phyloP scores from a whole-genome alignment of 331 rosid genomes.

The Acacia concinna region DNA sequence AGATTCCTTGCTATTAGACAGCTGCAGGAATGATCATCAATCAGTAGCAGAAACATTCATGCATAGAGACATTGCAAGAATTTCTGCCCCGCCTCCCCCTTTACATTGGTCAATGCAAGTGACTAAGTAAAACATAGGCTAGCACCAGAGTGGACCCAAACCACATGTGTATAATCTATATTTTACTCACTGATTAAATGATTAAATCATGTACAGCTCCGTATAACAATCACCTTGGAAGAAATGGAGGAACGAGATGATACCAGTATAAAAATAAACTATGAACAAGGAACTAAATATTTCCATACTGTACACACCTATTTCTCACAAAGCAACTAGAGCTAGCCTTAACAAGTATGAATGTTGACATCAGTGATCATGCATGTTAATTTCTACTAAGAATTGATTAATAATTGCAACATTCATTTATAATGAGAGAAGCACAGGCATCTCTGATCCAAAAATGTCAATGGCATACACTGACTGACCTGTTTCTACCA shows the following conservation, averaged over 20 bases:
- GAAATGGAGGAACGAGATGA: not conserved
- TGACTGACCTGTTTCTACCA: constrained; percentile 92
- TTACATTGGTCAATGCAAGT: not conserved
- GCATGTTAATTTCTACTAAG: not conserved
- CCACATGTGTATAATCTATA: not conserved
- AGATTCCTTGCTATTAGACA: constrained; percentile 94
- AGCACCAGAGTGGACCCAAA: not conserved
- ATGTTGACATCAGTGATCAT: constrained; percentile 14
- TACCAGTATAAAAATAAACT: not conserved
- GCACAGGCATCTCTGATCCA: constrained; percentile 14
- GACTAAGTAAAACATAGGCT: constrained; percentile 3
- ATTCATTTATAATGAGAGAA: constrained; percentile 15
- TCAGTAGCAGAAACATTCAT: constrained; percentile 1
- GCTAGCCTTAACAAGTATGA: constrained; percentile 1
- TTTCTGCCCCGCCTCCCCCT: constrained; percentile 15
- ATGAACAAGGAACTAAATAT: not conserved
- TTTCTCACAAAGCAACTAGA: constrained; percentile 18
- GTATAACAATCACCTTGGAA: not conserved
- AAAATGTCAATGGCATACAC: constrained; percentile 31
- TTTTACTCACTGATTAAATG: not conserved
- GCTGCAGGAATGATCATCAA: constrained; percentile 48
- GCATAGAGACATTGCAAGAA: constrained; percentile 7
- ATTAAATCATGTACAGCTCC: not conserved
- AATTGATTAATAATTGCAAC: not conserved
- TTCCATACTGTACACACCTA: constrained; percentile 27